Percentiles rank a stretch among this genome's conserved stretches.
phyloP scores from a whole-genome alignment of 257 asterid genomes.

The Fraxinus americana region DNA sequence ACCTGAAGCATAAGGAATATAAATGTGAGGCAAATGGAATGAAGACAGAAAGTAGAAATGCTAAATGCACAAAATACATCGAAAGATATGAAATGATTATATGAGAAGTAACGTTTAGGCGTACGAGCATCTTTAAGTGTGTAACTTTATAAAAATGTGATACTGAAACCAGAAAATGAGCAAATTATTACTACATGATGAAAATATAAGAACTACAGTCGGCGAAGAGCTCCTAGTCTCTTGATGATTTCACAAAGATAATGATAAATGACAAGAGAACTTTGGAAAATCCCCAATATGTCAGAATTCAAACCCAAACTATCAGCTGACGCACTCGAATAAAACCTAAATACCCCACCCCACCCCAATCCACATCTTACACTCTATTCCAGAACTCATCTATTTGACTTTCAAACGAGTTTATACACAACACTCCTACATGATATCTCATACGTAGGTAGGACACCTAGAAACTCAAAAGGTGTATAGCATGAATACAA shows the following conservation, averaged over 20 bases:
- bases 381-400: background rate
- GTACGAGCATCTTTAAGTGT: background rate
- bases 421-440: background rate
- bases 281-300: background rate
- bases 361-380: background rate
- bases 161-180: background rate
- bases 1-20: conserved; percentile 44
- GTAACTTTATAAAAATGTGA: background rate
- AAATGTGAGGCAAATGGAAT: conserved; percentile 1
- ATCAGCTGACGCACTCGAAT: background rate
- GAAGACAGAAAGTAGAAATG: background rate
- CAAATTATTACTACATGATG: background rate
- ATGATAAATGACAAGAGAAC: background rate
- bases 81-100: background rate
- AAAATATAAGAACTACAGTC: background rate
- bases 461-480: background rate
- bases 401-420: background rate
- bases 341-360: background rate
- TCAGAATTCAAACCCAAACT: background rate
- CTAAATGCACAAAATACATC: background rate
- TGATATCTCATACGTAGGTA: background rate
- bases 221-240: background rate
- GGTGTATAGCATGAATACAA: background rate
- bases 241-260: background rate
- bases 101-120: background rate